phyloP scores from a whole-genome alignment of 2,329 filamentous ascomycete genomes.

The Annulohypoxylon truncatum region DNA sequence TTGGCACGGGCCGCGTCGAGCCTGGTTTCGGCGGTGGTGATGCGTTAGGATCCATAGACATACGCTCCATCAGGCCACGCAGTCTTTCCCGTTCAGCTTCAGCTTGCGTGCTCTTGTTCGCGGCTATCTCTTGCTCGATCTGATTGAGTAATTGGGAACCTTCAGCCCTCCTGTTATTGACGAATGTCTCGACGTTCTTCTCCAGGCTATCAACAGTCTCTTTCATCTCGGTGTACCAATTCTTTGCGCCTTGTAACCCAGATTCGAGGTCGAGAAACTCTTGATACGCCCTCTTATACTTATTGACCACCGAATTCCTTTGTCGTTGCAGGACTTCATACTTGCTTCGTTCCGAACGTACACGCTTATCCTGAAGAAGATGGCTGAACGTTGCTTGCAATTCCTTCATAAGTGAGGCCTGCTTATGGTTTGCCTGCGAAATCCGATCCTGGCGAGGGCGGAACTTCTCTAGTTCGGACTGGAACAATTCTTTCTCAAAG shows the following conservation, averaged over 20 bases:
- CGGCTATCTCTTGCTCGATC: conserved; percentile 83
- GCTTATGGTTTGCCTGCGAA: conserved; percentile 94
- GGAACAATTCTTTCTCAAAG: conserved; percentile 91
- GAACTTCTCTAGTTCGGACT: conserved; percentile 98
- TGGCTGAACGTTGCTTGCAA: conserved; percentile 87
- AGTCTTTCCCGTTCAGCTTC: conserved; percentile 89
- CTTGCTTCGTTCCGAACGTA: conserved; percentile 92
- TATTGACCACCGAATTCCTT: conserved; percentile 80
- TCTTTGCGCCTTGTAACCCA: conserved; percentile 86
- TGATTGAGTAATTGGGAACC: conserved; percentile 88
- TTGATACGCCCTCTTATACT: conserved; percentile 91
- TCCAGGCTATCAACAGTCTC: conserved; percentile 91
- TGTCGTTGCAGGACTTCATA: conserved; percentile 91
- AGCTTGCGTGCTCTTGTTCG: conserved; percentile 69
- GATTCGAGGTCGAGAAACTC: conserved; percentile 91
- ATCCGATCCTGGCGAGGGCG: conserved; percentile 90
- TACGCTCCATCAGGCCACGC: conserved; percentile 91
- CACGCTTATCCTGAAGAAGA: conserved; percentile 91
- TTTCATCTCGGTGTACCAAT: conserved; percentile 95
- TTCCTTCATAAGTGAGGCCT: conserved; percentile 93
- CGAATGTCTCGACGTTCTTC: conserved; percentile 97
- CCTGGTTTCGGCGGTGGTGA: conserved; percentile 55
- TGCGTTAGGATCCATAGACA: conserved; percentile 80
- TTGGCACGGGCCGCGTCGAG: conserved; percentile 56
- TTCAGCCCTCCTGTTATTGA: conserved; percentile 92